Base-by-base conservation (phyloP, 345 rosid species). In the Dipteronia sinensis region DNA sequence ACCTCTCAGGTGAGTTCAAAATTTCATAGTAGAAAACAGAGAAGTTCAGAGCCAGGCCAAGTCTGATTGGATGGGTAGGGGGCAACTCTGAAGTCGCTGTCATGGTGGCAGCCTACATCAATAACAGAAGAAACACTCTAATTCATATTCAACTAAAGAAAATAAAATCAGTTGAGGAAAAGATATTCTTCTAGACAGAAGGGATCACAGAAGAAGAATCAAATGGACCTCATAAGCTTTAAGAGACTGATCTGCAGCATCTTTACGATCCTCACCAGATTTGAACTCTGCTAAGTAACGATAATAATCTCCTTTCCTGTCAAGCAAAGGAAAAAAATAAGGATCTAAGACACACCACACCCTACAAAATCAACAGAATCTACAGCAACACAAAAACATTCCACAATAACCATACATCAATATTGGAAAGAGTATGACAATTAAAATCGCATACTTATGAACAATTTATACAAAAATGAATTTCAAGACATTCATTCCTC, bases 11-110 rank as follows among this genome's bases (percentile, higher is more conserved):
- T 9, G 96, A 93, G 77, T 92, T 94, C 79, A 94, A 83, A 76
- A 94, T 92, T 84, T 94, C 98, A 73, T 90, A 92, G 83, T 89
- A 90, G 86, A 92, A 94, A 75, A 90, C 97, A 12, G 97, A 92
- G 87, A 92, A 94, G 87, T 92, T 94, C 67, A 94, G 86, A 58
- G 97, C 95, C 83, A 90, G 77, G 47, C 97, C 98, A 79, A 94
- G 88, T 81, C 98, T 87, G 46, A 94, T 90, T 13, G 98, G 95
- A 84, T 94, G 98, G 15, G 95, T 90, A 0, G 95, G 86, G 23
- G 90, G 79, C 77, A 93, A 88, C 64, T 92, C 94, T 16, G 87
- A 76, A 72, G 72, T 71, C 19, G 95, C 97, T 34, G 87, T 56
- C 29, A 82, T 34, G 20, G 82, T 80, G 67, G 91, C 91, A 47